Evolutionary conservation across 2,329 filamentous ascomycete genomes (phyloP).

Genomic region (Alternaria arborescens): DNA sequence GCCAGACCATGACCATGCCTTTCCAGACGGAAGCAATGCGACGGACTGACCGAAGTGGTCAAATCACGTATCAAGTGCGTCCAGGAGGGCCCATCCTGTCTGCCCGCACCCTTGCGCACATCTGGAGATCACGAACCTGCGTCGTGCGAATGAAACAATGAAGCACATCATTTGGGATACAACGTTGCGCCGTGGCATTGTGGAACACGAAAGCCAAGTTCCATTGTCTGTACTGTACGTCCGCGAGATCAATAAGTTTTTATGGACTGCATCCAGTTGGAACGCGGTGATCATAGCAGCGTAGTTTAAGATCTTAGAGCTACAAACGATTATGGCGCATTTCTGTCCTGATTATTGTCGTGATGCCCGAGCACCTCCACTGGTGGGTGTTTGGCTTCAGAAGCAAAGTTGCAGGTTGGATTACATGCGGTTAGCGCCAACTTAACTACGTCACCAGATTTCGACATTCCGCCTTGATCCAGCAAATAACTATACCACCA

Average conservation of each 20-base stretch:
- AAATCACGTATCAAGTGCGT: constrained; percentile 5
- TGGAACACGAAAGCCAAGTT: constrained; percentile 2
- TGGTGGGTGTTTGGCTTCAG: neutral
- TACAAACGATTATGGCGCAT: neutral
- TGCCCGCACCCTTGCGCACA: constrained; percentile 9
- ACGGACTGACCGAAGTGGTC: constrained; percentile 8
- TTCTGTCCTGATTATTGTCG: neutral
- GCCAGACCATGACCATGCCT: constrained; percentile 18
- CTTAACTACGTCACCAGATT: constrained; percentile 17
- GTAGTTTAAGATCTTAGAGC: neutral
- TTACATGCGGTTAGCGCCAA: constrained; percentile 15
- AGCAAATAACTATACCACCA: neutral
- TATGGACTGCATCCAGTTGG: neutral
- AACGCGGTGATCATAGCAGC: neutral
- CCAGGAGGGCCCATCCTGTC: constrained; percentile 2
- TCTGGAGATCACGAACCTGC: constrained; percentile 5
- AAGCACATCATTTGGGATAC: neutral
- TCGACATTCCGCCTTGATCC: neutral
- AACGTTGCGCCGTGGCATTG: neutral
- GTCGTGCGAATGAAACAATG: neutral
- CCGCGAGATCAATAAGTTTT: neutral
- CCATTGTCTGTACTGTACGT: neutral
- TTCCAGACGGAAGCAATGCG: constrained; percentile 1
- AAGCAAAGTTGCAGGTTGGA: neutral
- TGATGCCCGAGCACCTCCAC: neutral